phyloP scores from a whole-genome alignment of 1,284 basidiomycete genomes.

The Hypsizygus ulmarius region DNA sequence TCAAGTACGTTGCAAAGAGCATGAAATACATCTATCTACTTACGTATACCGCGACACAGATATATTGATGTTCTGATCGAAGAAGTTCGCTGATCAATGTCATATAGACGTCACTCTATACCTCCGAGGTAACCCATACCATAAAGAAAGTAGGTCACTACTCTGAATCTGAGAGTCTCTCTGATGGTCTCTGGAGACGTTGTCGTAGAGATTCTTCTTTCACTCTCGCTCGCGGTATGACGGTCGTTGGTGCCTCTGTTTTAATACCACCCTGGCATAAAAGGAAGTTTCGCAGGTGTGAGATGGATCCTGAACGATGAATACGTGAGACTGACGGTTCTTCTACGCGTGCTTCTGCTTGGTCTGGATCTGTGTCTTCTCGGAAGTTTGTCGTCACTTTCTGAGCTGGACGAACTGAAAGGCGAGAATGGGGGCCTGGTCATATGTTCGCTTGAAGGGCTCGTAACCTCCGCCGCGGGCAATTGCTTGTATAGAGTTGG shows the following conservation, averaged over 20 bases:
- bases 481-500: constrained; percentile 39
- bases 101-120: too few relatives aligned
- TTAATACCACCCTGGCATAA: constrained; percentile 10
- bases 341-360: constrained; percentile 25
- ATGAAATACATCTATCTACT: too few relatives aligned
- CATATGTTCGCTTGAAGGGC: constrained; percentile 5
- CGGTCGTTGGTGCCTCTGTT: constrained; percentile 16
- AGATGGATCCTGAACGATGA: not conserved
- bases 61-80: too few relatives aligned
- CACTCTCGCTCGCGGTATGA: constrained; percentile 20
- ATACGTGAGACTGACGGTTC: constrained; percentile 20
- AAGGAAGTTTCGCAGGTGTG: not conserved
- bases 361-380: constrained; percentile 27
- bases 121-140: not conserved
- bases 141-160: constrained; percentile 4
- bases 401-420: constrained; percentile 23
- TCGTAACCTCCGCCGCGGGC: constrained; percentile 7
- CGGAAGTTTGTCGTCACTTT: constrained; percentile 25
- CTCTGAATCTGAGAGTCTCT: constrained; percentile 17
- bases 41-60: too few relatives aligned
- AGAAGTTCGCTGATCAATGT: too few relatives aligned
- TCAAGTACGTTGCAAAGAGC: too few relatives aligned
- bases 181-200: constrained; percentile 36
- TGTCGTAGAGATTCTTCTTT: constrained; percentile 35
- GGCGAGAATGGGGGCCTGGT: constrained; percentile 8